phyloP scores from a whole-genome alignment of 768 basidiomycete species.

The Melanogaster broomeanus region DNA sequence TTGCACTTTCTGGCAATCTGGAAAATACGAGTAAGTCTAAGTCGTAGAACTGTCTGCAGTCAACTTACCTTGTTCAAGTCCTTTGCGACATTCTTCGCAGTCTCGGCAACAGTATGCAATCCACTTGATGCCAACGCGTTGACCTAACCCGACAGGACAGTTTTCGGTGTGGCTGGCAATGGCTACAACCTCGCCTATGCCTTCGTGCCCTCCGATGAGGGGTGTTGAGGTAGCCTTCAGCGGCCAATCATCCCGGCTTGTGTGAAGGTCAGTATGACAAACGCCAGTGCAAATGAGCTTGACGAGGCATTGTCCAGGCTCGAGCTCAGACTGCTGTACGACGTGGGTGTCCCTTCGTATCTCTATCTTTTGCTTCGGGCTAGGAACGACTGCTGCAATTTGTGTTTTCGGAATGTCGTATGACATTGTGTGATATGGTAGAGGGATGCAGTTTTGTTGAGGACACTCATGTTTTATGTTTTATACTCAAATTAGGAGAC shows the following conservation, averaged over 20 bases:
- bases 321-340: conserved; percentile 52
- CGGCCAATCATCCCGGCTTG: conserved; percentile 80
- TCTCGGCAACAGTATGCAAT: conserved; percentile 70
- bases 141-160: conserved; percentile 70
- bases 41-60: background rate
- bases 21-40: background rate
- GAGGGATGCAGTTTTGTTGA: no score
- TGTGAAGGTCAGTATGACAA: conserved; percentile 87
- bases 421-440: conserved; percentile 3
- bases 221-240: conserved; percentile 59
- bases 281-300: conserved; percentile 78
- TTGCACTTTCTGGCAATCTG: conserved; percentile 61
- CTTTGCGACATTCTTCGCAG: conserved; percentile 76
- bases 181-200: conserved; percentile 79
- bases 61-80: conserved; percentile 72
- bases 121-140: conserved; percentile 86
- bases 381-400: conserved; percentile 41
- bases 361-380: conserved; percentile 30
- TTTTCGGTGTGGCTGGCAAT: conserved; percentile 64
- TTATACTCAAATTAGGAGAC: background rate
- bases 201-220: conserved; percentile 84
- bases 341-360: conserved; percentile 54
- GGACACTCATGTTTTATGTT: no score
- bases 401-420: conserved; percentile 42
- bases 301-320: conserved; percentile 72